Percentiles rank a stretch among this genome's conserved stretches.
Evolutionary conservation across 1,284 basidiomycete genomes (phyloP).

Genomic region (Apiotrichum gracile): DNA sequence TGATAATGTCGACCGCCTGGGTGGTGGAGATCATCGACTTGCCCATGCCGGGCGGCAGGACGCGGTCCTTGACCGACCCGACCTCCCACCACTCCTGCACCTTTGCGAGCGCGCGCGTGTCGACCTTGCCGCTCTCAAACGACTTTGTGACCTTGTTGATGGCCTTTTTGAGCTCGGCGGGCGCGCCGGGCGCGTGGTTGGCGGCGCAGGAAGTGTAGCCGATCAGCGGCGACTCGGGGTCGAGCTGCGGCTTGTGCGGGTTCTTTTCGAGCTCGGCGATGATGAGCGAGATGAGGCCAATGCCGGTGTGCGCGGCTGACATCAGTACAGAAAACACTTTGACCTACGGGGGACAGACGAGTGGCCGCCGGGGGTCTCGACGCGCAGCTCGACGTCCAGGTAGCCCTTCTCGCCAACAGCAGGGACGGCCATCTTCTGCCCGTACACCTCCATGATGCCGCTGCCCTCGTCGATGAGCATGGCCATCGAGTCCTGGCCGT

Average conservation of each 20-base stretch:
- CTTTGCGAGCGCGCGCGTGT: conserved; percentile 31
- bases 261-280: conserved; percentile 39
- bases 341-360: conserved; percentile 43
- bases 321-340: not conserved
- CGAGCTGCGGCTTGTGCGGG: conserved; percentile 32
- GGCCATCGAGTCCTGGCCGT: conserved; percentile 58
- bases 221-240: conserved; percentile 26
- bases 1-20: conserved; percentile 41
- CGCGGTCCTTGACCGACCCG: conserved; percentile 5
- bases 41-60: conserved; percentile 17
- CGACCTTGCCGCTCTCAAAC: conserved; percentile 19
- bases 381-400: conserved; percentile 54
- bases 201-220: conserved; percentile 28
- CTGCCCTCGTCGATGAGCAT: conserved; percentile 53
- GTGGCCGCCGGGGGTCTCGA: conserved; percentile 56
- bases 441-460: conserved; percentile 23
- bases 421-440: conserved; percentile 50
- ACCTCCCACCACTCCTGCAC: conserved; percentile 28
- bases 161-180: conserved; percentile 20
- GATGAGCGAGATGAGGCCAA: conserved; percentile 39
- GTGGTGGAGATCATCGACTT: conserved; percentile 36
- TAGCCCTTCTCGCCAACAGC: conserved; percentile 63
- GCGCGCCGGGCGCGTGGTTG: conserved; percentile 23
- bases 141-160: conserved; percentile 24
- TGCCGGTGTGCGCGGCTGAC: conserved; percentile 33